Conservation (phyloP, 2,329 filamentous ascomycete genomes). For the Phaeosphaeriaceae sp. region DNA sequence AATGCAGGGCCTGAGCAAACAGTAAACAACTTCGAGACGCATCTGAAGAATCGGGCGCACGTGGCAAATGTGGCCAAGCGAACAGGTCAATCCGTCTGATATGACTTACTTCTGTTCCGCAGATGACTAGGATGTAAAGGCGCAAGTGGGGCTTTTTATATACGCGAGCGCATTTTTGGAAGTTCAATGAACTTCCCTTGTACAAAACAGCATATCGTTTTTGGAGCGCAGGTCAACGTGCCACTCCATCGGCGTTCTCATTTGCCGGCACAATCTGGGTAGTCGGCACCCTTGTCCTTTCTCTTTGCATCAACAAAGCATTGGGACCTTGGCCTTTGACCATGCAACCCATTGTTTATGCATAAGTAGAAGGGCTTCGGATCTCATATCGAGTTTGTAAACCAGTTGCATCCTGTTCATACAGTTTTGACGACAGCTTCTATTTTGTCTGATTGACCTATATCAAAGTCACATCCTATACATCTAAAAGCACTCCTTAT, state of each 20-base stretch:
- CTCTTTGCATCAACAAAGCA: conserved; percentile 11
- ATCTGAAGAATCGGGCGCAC: conserved; percentile 85
- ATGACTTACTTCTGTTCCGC: neutral
- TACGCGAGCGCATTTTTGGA: conserved; percentile 17
- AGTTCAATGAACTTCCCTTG: conserved; percentile 15
- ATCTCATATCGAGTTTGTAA: neutral
- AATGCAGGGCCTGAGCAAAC: conserved; percentile 86
- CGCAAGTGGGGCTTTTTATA: conserved; percentile 16
- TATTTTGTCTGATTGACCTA: neutral
- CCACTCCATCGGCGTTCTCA: conserved; percentile 34
- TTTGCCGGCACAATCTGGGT: conserved; percentile 30
- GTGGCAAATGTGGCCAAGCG: conserved; percentile 45
- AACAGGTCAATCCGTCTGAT: conserved; percentile 22
- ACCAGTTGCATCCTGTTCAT: conserved; percentile 4
- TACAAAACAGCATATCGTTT: conserved; percentile 25
- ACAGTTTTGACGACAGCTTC: neutral
- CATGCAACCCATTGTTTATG: neutral
- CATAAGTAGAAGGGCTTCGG: conserved; percentile 1
- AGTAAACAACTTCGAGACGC: conserved; percentile 89
- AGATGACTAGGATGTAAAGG: conserved; percentile 2
- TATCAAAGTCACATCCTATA: neutral
- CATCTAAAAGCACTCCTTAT: neutral
- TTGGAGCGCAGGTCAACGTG: conserved; percentile 27
- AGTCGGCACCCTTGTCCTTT: conserved; percentile 14
- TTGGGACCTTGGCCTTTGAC: conserved; percentile 2